A percentile compares a stretch with the other conserved stretches of the same genome.
These are phyloP conservation scores for Hyaloscypha hepaticicola DNA, from an alignment of 495 filamentous ascomycete genomes.

Conservation along the genomic window DNA sequence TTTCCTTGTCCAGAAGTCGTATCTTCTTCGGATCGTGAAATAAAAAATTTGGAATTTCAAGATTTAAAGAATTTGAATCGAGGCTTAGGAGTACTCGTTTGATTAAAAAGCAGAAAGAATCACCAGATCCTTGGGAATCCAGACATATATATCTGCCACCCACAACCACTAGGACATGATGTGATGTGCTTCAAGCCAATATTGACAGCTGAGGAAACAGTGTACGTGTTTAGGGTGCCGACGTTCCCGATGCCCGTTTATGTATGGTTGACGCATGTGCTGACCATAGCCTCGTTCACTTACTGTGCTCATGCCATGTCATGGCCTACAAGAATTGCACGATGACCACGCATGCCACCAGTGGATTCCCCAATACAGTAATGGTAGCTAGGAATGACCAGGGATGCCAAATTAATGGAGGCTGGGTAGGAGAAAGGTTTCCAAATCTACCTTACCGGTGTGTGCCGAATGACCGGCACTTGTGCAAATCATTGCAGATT, in stretches of 20 bases:
- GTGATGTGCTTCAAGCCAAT: not conserved
- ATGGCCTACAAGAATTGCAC: not conserved
- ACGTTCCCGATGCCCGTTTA: not conserved
- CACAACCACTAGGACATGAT: not conserved
- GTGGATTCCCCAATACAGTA: not conserved
- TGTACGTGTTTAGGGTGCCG: not conserved
- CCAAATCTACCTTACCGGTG: not conserved
- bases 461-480: not conserved
- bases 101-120: not conserved
- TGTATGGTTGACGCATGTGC: not conserved
- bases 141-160: not conserved
- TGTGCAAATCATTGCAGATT: not conserved
- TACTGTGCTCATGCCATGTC: constrained; percentile 2
- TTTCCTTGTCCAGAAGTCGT: not conserved
- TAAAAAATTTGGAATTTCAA: not conserved
- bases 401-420: not conserved
- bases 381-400: not conserved
- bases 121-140: not conserved
- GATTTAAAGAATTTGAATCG: not conserved
- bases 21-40: not conserved
- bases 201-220: not conserved
- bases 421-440: not conserved
- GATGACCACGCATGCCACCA: not conserved
- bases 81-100: not conserved
- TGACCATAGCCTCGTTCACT: constrained; percentile 1